Percentiles rank a stretch among this genome's conserved stretches.
phyloP scores from a whole-genome alignment of 192 early-diverging fungal genomes.

The Coemansia reversa region DNA sequence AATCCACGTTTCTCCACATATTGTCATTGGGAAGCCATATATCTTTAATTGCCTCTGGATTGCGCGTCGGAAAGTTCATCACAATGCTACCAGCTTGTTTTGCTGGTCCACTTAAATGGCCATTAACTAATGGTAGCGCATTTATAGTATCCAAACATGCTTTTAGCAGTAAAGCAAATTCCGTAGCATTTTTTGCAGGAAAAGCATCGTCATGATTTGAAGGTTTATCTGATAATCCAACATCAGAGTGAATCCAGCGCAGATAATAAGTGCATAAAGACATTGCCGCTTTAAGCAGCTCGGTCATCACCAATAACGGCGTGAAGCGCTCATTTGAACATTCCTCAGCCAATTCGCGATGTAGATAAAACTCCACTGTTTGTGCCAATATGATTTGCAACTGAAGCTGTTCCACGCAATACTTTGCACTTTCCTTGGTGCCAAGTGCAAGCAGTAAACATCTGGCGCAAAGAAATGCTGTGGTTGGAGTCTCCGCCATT shows the following conservation, averaged over 20 bases:
- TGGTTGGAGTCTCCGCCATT: neutral
- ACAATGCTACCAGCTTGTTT: constrained; percentile 41
- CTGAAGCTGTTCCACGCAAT: constrained; percentile 20
- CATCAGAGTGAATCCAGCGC: constrained; percentile 4
- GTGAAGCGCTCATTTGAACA: constrained; percentile 13
- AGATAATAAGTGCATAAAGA: constrained; percentile 26
- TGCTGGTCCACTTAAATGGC: constrained; percentile 22
- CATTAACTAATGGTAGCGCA: constrained; percentile 6
- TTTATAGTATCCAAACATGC: constrained; percentile 17
- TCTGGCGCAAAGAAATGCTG: constrained; percentile 38
- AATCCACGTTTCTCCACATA: constrained; percentile 14
- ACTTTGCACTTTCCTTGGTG: constrained; percentile 6
- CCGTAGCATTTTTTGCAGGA: constrained; percentile 19
- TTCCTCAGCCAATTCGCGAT: neutral
- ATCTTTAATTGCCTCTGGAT: constrained; percentile 11
- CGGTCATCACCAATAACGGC: constrained; percentile 29
- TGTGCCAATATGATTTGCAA: constrained; percentile 24
- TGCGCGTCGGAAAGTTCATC: constrained; percentile 32
- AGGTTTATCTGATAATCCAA: neutral
- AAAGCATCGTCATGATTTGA: constrained; percentile 20
- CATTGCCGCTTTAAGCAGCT: constrained; percentile 46
- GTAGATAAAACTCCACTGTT: constrained; percentile 2
- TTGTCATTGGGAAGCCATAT: constrained; percentile 28
- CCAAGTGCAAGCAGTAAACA: constrained; percentile 29
- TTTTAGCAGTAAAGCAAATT: constrained; percentile 20